Evolutionary conservation across 2,329 filamentous ascomycete genomes (phyloP).

Genomic region (Claviceps pazoutovae): DNA sequence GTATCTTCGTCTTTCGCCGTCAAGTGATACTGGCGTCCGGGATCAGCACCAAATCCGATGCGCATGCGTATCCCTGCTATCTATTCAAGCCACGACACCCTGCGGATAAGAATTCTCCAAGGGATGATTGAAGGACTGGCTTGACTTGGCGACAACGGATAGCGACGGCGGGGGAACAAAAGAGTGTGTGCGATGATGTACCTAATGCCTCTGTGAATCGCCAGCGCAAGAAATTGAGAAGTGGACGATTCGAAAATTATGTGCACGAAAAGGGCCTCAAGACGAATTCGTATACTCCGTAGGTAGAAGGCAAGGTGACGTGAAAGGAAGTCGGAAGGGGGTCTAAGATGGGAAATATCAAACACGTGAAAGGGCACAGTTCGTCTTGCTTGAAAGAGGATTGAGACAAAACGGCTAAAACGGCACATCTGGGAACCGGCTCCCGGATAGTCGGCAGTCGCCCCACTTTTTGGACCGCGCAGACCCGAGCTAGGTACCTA

Average conservation of each 20-base stretch:
- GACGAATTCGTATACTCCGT: background rate
- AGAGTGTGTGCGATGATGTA: background rate
- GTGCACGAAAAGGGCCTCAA: too few relatives aligned
- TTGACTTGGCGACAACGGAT: background rate
- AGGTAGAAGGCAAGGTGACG: background rate
- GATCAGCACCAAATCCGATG: background rate
- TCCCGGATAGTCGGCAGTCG: slow-evolving; percentile 6
- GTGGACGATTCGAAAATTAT: too few relatives aligned
- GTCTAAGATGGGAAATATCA: background rate
- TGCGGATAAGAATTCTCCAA: background rate
- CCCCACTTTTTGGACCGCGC: background rate
- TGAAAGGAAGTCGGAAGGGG: background rate
- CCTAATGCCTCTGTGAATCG: background rate
- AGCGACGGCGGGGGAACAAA: background rate
- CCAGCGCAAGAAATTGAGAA: background rate
- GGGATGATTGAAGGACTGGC: background rate
- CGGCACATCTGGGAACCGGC: slow-evolving; percentile 2
- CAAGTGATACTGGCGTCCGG: background rate
- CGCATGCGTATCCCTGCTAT: too few relatives aligned
- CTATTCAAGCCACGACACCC: too few relatives aligned
- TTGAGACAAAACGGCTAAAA: slow-evolving; percentile 3
- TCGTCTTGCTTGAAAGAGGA: background rate
- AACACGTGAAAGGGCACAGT: background rate
- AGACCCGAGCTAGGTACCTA: too few relatives aligned
- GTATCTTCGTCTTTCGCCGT: background rate